Evolutionary conservation across 495 filamentous ascomycete species (phyloP).

Genomic region (Cladorrhinum samala): DNA sequence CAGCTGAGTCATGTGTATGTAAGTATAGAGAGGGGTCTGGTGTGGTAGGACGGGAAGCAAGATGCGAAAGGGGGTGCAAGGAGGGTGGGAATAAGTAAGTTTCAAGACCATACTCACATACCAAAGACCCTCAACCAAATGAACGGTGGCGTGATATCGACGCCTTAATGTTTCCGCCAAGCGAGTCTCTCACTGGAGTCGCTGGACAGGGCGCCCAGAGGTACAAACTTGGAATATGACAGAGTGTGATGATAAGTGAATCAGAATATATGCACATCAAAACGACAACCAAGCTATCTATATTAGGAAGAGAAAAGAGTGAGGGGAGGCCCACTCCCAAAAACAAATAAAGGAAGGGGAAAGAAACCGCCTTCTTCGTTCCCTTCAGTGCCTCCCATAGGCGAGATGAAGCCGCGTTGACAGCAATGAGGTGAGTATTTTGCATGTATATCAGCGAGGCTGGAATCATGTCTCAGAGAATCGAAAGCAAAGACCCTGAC

Average conservation of each 20-base stretch:
- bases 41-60: not conserved
- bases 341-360: no score
- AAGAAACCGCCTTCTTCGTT: no score
- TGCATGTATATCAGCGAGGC: not conserved
- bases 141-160: no score
- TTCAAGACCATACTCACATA: not conserved
- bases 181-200: no score
- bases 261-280: not conserved
- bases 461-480: not conserved
- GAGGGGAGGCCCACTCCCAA: no score
- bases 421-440: not conserved
- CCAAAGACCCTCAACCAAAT: no score
- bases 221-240: no score
- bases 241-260: not conserved
- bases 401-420: not conserved
- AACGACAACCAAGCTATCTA: not conserved
- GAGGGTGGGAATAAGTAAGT: not conserved
- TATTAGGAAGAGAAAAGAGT: not conserved
- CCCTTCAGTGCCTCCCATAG: no score
- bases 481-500: not conserved
- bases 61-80: not conserved
- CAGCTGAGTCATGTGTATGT: not conserved
- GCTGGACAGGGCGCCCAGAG: no score
- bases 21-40: not conserved
- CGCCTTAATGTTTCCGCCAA: no score